Conservation (phyloP, 2,329 filamentous ascomycete genomes). For the Aspergillus sp. region DNA sequence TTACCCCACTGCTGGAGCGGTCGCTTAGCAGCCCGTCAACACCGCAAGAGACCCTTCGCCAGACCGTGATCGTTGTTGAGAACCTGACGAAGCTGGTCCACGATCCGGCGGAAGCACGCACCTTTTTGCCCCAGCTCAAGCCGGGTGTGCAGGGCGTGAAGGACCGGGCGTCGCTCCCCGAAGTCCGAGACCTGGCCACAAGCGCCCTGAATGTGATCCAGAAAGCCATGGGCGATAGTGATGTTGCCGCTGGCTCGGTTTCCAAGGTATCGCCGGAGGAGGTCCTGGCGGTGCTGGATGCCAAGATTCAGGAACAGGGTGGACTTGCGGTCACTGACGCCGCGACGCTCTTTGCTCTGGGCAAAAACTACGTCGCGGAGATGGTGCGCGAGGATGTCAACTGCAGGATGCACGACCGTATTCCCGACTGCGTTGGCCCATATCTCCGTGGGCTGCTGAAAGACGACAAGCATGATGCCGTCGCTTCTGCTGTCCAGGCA, state of each 20-base stretch:
- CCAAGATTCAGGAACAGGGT: conserved; percentile 61
- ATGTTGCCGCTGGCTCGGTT: conserved; percentile 46
- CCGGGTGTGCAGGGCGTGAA: conserved; percentile 86
- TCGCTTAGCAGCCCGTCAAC: conserved; percentile 86
- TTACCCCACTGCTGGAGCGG: conserved; percentile 89
- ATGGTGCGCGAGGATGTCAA: conserved; percentile 87
- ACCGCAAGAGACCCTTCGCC: conserved; percentile 84
- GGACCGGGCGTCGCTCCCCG: conserved; percentile 81
- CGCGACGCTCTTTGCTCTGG: conserved; percentile 51
- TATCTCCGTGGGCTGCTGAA: conserved; percentile 67
- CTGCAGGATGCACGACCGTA: conserved; percentile 65
- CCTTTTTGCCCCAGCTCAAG: conserved; percentile 87
- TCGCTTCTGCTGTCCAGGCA: conserved; percentile 65
- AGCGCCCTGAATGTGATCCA: conserved; percentile 79
- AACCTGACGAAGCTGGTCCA: conserved; percentile 98
- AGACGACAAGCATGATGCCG: conserved; percentile 51
- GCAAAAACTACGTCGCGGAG: conserved; percentile 65
- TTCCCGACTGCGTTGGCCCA: conserved; percentile 58
- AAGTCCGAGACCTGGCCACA: conserved; percentile 82
- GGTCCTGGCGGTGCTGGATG: conserved; percentile 63
- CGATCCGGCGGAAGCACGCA: conserved; percentile 84
- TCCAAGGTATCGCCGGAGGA: conserved; percentile 60
- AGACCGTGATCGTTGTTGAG: conserved; percentile 93
- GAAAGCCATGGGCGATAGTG: conserved; percentile 73
- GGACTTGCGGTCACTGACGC: conserved; percentile 56